Base-by-base conservation (phyloP, 331 rosid species). In the Arachis monticola region DNA sequence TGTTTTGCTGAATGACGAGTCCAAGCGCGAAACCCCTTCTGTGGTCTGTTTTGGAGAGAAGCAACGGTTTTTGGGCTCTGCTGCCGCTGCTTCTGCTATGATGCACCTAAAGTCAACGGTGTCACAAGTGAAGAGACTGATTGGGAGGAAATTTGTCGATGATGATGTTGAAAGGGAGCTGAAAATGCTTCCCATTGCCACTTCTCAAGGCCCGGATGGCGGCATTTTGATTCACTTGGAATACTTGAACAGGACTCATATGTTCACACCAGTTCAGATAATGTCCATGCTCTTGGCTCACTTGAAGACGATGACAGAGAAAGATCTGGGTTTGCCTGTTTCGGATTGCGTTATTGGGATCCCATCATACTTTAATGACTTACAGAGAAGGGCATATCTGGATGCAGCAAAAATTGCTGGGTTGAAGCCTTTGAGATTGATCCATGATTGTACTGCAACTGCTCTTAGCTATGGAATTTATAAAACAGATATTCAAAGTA, bases 381-480 rank as follows among this genome's bases (percentile, higher is more conserved):
- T 92, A 86, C 99, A 95, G 86, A 87, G 99, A 78, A 90, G 84
- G 10, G 87, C 89, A 1, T 95, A 92, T 83, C 85, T 90, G 78
- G 87, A 87, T 77, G 97, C 97, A 8, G 97, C 99, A 2, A 64
- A 65, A 55, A 91, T 95, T 80, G 91, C 92, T 68, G 97, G 97
- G 59, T 81, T 95, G 84, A 88, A 87, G 66, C 97, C 99, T 72
- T 76, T 92, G 82, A 87, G 96, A 73, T 85, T 95, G 88, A 81
- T 92, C 84, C 97, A 95, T 69, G 99, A 95, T 77, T 88, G 96
- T 79, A 88, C 99, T 74, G 99, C 99, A 57, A 95, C 96, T 80
- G 98, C 99, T 60, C 98, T 92, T 83, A 88, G 97, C 83, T 92
- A 85, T 80, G 99, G 99, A 74, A 92, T 95, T 76, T 95, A 95